Percentiles rank a stretch among this genome's conserved stretches.
Evolutionary conservation across 257 asterid species (phyloP).

Genomic region (Gentiana macrophylla): DNA sequence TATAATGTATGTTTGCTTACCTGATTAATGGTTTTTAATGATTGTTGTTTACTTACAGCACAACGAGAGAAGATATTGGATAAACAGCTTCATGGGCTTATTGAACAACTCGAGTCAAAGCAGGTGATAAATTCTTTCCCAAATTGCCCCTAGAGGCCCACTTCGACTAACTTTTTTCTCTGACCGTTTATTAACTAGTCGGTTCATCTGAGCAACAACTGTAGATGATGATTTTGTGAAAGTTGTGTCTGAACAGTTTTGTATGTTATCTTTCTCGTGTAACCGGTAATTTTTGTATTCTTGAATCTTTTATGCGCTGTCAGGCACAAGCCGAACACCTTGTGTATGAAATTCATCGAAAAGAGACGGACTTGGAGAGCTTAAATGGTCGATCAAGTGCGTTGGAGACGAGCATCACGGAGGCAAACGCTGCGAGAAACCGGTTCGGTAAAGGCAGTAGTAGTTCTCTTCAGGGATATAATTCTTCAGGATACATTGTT

Average conservation of each 20-base stretch:
- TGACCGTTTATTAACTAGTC: too few species aligned
- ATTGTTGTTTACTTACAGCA: conserved; percentile 38
- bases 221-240: too few species aligned
- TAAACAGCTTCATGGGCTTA: conserved; percentile 87
- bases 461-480: conserved; percentile 29
- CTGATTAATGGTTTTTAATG: neutral
- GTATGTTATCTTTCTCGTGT: neutral
- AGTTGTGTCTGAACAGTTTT: neutral
- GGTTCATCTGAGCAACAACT: too few species aligned
- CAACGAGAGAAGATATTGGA: conserved; percentile 85
- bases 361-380: conserved; percentile 77
- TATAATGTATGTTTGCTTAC: too few species aligned
- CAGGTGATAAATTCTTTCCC: conserved; percentile 37
- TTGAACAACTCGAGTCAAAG: conserved; percentile 80
- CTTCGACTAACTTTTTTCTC: too few species aligned
- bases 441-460: conserved; percentile 44
- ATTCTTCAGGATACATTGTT: conserved; percentile 36
- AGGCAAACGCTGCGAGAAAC: conserved; percentile 45
- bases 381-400: conserved; percentile 50
- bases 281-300: neutral
- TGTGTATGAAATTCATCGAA: conserved; percentile 44
- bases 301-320: conserved; percentile 10
- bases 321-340: conserved; percentile 90
- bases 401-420: conserved; percentile 40
- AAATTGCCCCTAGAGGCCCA: neutral